These are phyloP conservation scores for Boletus subparvulus DNA, from an alignment of 768 basidiomycete species.

Conservation along the genomic window DNA sequence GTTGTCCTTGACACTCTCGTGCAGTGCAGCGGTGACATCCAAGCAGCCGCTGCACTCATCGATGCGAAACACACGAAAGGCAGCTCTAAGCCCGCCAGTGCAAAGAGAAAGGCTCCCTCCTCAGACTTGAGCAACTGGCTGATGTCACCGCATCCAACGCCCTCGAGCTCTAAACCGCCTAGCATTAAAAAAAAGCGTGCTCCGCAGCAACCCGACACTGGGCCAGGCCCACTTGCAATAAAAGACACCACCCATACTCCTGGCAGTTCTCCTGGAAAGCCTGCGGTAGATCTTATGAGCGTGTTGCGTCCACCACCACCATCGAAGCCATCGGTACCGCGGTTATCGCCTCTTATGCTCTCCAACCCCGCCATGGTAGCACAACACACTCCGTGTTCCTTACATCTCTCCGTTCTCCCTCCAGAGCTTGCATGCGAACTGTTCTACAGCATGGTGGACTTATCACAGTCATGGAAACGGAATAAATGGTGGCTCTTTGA, in stretches of 20 bases:
- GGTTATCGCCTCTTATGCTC: slow-evolving; percentile 61
- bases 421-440: slow-evolving; percentile 72
- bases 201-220: slow-evolving; percentile 1
- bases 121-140: slow-evolving; percentile 57
- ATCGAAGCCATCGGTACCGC: slow-evolving; percentile 32
- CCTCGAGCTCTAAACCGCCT: slow-evolving; percentile 22
- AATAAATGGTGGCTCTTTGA: slow-evolving; percentile 89
- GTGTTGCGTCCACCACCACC: slow-evolving; percentile 53
- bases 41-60: slow-evolving; percentile 47
- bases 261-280: slow-evolving; percentile 29
- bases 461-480: slow-evolving; percentile 60
- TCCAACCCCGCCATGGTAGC: slow-evolving; percentile 62
- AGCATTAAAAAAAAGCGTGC: slow-evolving; percentile 21
- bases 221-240: neutral
- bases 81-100: slow-evolving; percentile 11
- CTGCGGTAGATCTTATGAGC: slow-evolving; percentile 49
- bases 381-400: slow-evolving; percentile 70
- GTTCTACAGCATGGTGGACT: slow-evolving; percentile 69
- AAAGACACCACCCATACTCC: slow-evolving; percentile 18
- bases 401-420: slow-evolving; percentile 69
- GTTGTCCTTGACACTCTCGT: slow-evolving; percentile 60
- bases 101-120: slow-evolving; percentile 52
- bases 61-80: slow-evolving; percentile 22
- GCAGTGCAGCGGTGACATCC: slow-evolving; percentile 53
- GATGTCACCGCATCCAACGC: slow-evolving; percentile 13